Conservation (phyloP, 78 protist species). For the Planoprotostelium fungivorum region DNA sequence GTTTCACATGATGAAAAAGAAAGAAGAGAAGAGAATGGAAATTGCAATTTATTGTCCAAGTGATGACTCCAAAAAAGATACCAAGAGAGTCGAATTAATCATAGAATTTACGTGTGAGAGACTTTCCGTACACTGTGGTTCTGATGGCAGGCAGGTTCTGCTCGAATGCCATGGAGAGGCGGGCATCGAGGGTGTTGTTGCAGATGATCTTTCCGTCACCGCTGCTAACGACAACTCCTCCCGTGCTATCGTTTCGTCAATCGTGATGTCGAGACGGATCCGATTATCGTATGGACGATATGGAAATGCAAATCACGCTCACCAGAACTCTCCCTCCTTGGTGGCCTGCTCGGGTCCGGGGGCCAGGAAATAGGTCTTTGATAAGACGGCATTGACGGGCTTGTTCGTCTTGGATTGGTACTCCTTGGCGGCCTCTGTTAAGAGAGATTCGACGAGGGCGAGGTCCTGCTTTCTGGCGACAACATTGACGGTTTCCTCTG, state of each 20-base stretch:
- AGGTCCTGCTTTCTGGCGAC: conserved; percentile 46
- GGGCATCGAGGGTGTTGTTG: conserved; percentile 69
- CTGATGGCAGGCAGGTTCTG: conserved; percentile 64
- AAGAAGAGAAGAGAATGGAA: no score
- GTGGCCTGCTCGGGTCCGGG: conserved; percentile 40
- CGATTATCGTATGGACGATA: neutral
- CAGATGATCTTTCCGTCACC: conserved; percentile 56
- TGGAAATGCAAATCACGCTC: neutral
- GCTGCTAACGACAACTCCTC: conserved; percentile 57
- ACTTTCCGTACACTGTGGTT: conserved; percentile 41
- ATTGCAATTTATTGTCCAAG: no score
- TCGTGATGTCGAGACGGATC: neutral
- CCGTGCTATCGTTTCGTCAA: conserved; percentile 11
- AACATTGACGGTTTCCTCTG: conserved; percentile 27
- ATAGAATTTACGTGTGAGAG: conserved; percentile 26
- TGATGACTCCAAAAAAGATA: no score
- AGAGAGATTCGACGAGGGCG: conserved; percentile 8
- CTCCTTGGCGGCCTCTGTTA: conserved; percentile 21
- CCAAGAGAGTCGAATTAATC: conserved; percentile 37
- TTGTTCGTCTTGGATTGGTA: conserved; percentile 12
- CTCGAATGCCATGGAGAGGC: conserved; percentile 68
- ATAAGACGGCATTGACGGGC: conserved; percentile 15
- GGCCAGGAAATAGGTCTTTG: conserved; percentile 41
- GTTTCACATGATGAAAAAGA: no score
- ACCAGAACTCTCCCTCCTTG: conserved; percentile 37